These are phyloP conservation scores for Excoecaria cochinchinensis DNA, from an alignment of 345 rosid genomes.

Conservation along the genomic window DNA sequence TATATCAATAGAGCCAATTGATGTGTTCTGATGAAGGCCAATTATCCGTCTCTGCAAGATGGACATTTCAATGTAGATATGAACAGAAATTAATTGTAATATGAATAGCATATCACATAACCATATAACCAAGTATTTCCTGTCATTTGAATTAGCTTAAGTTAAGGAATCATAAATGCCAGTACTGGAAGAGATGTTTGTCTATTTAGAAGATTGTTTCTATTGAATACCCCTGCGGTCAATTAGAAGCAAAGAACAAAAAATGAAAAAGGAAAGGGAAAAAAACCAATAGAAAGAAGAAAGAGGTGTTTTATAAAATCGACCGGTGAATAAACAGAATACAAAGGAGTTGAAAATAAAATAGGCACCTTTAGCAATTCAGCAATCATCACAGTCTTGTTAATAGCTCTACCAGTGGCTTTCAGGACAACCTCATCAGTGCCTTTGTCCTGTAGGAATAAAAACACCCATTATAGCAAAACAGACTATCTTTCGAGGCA, in stretches of 20 bases:
- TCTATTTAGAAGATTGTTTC: background rate
- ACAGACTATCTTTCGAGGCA: background rate
- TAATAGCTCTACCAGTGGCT: conserved; percentile 58
- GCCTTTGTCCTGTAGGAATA: conserved; percentile 36
- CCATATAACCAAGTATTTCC: background rate
- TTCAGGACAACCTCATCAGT: conserved; percentile 43
- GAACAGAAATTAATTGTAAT: background rate
- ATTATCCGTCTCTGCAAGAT: conserved; percentile 40
- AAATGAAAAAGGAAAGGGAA: background rate
- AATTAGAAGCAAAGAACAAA: background rate
- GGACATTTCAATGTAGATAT: background rate
- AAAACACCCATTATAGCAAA: background rate
- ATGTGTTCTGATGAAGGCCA: conserved; percentile 49
- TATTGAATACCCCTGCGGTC: background rate
- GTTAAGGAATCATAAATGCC: background rate
- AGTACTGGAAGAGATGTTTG: background rate
- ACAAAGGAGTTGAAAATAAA: background rate
- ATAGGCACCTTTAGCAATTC: conserved; percentile 48
- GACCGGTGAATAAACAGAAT: background rate
- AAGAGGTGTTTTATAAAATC: background rate
- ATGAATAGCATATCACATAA: background rate
- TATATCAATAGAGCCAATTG: conserved; percentile 46
- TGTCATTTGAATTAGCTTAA: background rate
- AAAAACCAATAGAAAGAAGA: background rate
- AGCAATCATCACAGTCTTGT: conserved; percentile 50